These are phyloP conservation scores for Aspergillus conjunctus DNA, from an alignment of 495 filamentous ascomycete species.

Conservation along the genomic window DNA sequence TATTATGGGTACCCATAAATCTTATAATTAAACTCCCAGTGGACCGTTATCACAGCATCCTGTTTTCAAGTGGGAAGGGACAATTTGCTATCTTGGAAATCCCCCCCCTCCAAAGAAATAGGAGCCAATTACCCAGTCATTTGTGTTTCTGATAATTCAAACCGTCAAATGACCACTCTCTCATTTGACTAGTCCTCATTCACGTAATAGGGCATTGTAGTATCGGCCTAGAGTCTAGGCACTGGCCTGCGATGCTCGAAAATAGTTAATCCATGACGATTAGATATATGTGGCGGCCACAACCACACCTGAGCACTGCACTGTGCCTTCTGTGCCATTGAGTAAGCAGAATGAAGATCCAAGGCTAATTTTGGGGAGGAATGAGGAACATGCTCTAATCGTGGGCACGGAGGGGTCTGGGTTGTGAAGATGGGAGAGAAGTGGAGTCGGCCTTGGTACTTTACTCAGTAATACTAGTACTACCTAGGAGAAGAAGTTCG, in stretches of 20 bases:
- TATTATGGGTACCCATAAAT: no score
- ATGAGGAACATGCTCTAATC: conserved; percentile 10
- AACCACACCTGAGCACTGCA: neutral
- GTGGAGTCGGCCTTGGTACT: neutral
- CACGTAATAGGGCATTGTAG: no score
- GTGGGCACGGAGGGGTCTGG: neutral
- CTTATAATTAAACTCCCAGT: no score
- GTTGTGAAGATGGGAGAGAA: neutral
- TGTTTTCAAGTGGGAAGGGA: no score
- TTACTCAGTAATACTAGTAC: neutral
- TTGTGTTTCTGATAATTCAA: no score
- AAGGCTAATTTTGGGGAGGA: neutral
- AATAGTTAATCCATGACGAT: neutral
- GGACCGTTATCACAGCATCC: no score
- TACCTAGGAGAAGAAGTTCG: neutral
- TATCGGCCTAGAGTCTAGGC: no score
- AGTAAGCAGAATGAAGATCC: conserved; percentile 12
- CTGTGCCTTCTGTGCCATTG: neutral
- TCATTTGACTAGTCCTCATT: no score
- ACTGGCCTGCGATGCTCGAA: no score
- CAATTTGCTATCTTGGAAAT: no score
- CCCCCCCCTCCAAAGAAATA: neutral
- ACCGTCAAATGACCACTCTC: no score
- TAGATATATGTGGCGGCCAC: neutral
- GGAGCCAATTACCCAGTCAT: no score